phyloP scores from a whole-genome alignment of 2,329 filamentous ascomycete species.

The Colletotrichum phormii region DNA sequence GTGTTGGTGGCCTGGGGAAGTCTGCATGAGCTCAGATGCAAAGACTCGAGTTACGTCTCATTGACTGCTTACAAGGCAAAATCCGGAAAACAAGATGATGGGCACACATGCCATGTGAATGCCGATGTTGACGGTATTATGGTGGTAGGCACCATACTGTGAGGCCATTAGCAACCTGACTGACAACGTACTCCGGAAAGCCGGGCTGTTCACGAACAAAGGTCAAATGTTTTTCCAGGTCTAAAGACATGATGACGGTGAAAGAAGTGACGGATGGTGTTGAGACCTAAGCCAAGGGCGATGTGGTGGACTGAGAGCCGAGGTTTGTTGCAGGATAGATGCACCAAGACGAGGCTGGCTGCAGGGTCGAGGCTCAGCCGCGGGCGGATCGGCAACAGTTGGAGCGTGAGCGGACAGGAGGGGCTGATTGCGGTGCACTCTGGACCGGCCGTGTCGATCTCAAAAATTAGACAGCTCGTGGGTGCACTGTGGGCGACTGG shows the following conservation, averaged over 20 bases:
- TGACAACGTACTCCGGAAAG: neutral
- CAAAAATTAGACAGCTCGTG: neutral
- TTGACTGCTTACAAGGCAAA: conserved; percentile 73
- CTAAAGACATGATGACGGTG: conserved; percentile 68
- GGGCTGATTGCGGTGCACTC: neutral
- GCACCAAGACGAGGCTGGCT: conserved; percentile 24
- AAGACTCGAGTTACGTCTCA: neutral
- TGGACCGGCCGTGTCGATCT: conserved; percentile 10
- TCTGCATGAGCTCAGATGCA: conserved; percentile 27
- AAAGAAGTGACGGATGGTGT: conserved; percentile 8
- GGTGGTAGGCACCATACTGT: conserved; percentile 88
- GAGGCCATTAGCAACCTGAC: conserved; percentile 23
- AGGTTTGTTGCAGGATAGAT: conserved; percentile 33
- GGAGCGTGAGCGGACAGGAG: neutral
- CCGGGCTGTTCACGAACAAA: conserved; percentile 70
- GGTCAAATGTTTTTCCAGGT: conserved; percentile 84
- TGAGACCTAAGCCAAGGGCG: conserved; percentile 18
- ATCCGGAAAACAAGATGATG: conserved; percentile 76
- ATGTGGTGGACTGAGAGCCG: conserved; percentile 22
- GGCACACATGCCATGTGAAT: conserved; percentile 88
- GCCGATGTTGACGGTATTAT: conserved; percentile 79
- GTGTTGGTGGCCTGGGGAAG: conserved; percentile 67
- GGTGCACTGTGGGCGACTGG: conserved; percentile 13
- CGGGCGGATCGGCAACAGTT: conserved; percentile 23
- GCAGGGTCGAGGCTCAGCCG: conserved; percentile 24